phyloP scores from a whole-genome alignment of 1,284 basidiomycete species.

The Trametes polyzona region DNA sequence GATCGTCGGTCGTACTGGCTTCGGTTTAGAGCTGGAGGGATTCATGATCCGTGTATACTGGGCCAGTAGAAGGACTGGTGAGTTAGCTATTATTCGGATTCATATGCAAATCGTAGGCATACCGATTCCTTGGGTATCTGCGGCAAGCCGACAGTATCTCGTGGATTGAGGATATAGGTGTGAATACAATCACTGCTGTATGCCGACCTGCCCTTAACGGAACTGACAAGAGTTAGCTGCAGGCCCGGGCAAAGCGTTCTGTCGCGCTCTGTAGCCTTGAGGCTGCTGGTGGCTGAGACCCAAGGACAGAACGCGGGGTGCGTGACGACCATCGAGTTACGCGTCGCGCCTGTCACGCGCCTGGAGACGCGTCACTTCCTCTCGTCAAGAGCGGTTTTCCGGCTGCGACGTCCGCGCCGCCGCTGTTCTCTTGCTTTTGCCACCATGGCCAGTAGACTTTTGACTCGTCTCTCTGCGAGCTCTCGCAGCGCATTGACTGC shows the following conservation, averaged over 20 bases:
- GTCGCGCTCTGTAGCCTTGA: no score
- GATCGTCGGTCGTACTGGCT: background rate
- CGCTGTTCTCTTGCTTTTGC: background rate
- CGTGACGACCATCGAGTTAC: conserved; percentile 10
- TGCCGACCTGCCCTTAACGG: background rate
- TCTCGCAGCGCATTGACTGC: conserved; percentile 4
- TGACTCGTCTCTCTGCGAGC: conserved; percentile 8
- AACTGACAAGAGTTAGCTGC: background rate
- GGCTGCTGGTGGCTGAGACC: background rate
- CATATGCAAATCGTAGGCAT: no score
- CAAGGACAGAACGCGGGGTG: no score
- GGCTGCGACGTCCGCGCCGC: background rate
- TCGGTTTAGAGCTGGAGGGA: conserved; percentile 13
- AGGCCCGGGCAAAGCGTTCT: background rate
- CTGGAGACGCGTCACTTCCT: conserved; percentile 14
- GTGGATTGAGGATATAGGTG: no score
- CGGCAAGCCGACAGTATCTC: no score
- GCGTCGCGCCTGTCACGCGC: conserved; percentile 21
- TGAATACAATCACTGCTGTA: no score
- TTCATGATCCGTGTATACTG: conserved; percentile 1
- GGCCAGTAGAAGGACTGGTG: no score
- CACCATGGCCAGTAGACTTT: conserved; percentile 15
- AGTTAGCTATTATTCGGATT: no score
- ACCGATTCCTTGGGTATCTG: no score
- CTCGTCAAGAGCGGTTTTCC: background rate